Base-by-base conservation (phyloP, 805 yeast species). In the Metschnikowia bowlesiae region DNA sequence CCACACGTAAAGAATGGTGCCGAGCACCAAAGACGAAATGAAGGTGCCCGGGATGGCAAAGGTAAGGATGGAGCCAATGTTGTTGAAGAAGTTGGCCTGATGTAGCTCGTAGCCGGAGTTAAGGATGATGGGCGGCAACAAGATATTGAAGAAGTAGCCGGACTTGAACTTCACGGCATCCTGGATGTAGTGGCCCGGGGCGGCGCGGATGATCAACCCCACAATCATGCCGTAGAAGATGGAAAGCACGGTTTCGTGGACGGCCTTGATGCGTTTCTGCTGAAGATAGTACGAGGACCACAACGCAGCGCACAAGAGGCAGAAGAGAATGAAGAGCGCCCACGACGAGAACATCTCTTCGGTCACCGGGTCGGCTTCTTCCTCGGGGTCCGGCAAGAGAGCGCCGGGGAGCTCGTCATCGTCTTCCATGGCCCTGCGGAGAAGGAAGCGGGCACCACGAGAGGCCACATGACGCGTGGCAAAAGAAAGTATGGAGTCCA, bases 41-140 rank as follows among this genome's bases (percentile, higher is more conserved):
- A 95, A 89, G 0, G 99, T 94, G 5, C 99, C 99, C 0, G 96
- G 97, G 45, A 94, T 90, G 28, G 99, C 99, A 75, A 92, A 94
- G 2, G 88, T 86, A 54, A 94, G 69, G 54, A 94, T 92, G 2
- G 96, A 83, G 4, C 95, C 94, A 44, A 94, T 84, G 68, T 95
- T 94, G 58, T 89, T 77, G 67, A 94, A 94, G 69, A 94, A 94
- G 65, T 95, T 92, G 38, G 89, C 94, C 71, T 94, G 98, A 64
- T 95, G 96, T 52, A 94, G 74, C 67, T 95, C 98, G 65, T 94
- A 94, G 14, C 99, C 99, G 3, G 97, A 89, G 63, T 94, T 94
- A 57, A 94, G 75, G 56, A 94, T 94, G 63, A 94, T 94, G 1
- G 99, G 99, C 2, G 99, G 99, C 57, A 94, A 76, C 52, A 94